Base-by-base conservation (phyloP, 371 early-diverging fungal genomes). In the Apophysomyces ossiformis region DNA sequence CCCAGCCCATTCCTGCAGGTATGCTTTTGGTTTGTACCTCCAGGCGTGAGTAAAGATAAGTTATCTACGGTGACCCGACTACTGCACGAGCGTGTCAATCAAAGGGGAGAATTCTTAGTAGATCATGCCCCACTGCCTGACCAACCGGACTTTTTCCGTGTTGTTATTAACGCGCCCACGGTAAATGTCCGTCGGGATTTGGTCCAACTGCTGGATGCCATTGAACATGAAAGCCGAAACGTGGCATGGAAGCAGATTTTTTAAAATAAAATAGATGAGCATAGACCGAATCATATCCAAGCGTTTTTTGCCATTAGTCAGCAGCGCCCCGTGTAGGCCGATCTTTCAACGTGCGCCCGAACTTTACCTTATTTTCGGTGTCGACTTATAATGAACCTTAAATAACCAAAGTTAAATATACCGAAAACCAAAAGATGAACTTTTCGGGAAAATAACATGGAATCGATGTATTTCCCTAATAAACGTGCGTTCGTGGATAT, bases 21-120 rank as follows among this genome's bases (percentile, higher is more conserved):
- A 16, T 89, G 89, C 50, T 92, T 92, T 66, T 92, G 91, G 91
- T 90, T 81, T 72, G 67, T 88, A 4, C 89, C 89, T 13, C 65
- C 63, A 8, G 38, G 37, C 11, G 73, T 69, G 5, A 72, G 71
- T 32, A 58, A 73, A 37, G 61, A 70, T 11, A 81, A 79, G 39
- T 68, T 85, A 60, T 74, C 78, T 1, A 72, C 60, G 44, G 73
- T 87, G 7, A 90, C 91, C 11, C 77, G 77, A 61, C 44, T 68
- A 7, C 46, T 91, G 9, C 92, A 91, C 63, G 58, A 60, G 11
- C 66, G 68, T 5, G 68, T 94, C 43, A 83, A 83, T 32, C 64
- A 69, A 26, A 65, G 72, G 0, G 92, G 93, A 0, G 72, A 74
- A 39, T 84, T 89, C 65, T 76, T 91, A 79, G 78, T 87, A 13